A percentile compares a stretch with the other conserved stretches of the same genome.
These are phyloP conservation scores for Vitis hybrid DNA, from an alignment of 177 flowering plant species.

Conservation along the genomic window DNA sequence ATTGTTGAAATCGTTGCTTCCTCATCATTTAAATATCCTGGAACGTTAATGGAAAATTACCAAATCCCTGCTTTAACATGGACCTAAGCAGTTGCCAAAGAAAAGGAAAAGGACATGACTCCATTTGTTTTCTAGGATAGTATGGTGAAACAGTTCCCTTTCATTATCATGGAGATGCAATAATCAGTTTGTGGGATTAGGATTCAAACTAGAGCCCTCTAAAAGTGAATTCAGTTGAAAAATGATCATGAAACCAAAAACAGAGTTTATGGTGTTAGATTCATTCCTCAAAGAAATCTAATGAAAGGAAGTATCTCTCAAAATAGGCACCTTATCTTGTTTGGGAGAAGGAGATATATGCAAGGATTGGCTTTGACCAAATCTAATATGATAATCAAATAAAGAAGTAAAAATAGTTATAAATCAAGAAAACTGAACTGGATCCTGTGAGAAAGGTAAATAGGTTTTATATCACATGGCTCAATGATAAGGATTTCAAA, in stretches of 20 bases:
- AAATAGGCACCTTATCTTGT: too few species aligned
- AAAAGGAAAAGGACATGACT: not conserved
- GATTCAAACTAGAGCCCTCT: not conserved
- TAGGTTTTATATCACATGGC: not conserved
- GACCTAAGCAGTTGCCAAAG: not conserved
- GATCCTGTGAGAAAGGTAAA: not conserved
- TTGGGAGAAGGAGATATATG: too few species aligned
- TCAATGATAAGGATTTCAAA: not conserved
- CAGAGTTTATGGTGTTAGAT: not conserved
- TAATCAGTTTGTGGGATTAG: not conserved
- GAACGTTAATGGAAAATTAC: not conserved
- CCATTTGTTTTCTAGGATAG: not conserved
- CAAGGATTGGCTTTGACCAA: not conserved
- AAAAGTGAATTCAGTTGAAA: not conserved
- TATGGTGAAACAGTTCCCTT: not conserved
- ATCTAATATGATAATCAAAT: not conserved
- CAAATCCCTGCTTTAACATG: not conserved
- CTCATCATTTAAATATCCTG: conserved; percentile 67
- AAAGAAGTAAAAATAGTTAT: not conserved
- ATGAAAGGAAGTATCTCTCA: too few species aligned
- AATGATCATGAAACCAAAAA: not conserved
- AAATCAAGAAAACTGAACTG: not conserved
- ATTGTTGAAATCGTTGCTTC: conserved; percentile 51
- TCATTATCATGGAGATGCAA: not conserved
- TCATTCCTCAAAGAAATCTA: not conserved